Evolutionary conservation across 2,329 filamentous ascomycete genomes (phyloP), one percentile per base, ranked within the genome.

Genomic region (Ophiobolus disseminans): DNA sequence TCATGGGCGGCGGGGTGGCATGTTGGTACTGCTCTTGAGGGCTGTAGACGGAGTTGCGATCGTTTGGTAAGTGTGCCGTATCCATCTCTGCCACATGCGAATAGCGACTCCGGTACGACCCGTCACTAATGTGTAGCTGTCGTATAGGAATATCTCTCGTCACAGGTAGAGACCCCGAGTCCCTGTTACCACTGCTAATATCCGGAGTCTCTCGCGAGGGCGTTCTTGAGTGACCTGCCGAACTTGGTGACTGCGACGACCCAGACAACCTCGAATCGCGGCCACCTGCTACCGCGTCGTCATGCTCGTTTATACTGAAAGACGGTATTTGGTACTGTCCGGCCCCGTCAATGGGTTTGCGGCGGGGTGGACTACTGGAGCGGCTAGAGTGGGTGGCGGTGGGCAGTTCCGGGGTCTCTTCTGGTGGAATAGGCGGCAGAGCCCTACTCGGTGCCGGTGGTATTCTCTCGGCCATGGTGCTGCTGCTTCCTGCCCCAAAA

Each of bases 181-280:
- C 55, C 46, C 60, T 56, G 25, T 56, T 51, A 32, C n/a, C n/a
- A n/a, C 52, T 52, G 22, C 28, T 52, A n/a, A 54, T 55, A 37
- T 72, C 68, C 34, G 64, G 55, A 16, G 64, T 69, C 23, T 74
- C 72, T 48, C 69, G 53, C 3, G 72, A 74, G 1, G 63, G 57
- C 32, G 66, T 68, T 53, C 68, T 66, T 20, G 72, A 73, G 52
- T 73, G 70, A 3, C 65, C 63, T 19, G 51, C 50, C 9, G 68
- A 70, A 48, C 67, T 73, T 10, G 62, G 55, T 26, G 56, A 55
- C 16, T 69, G 50, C 30, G 70, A 73, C 22, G 68, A 70, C 9
- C 53, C 65, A 5, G 68, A 74, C 50, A 71, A 65, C 48, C 63
- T 60, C 26, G 68, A 72, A 9, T 72, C 61, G 21, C 67, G 66